Evolutionary conservation across 164 flowering plant species (phyloP).

Genomic region (Magnolia sinica): DNA sequence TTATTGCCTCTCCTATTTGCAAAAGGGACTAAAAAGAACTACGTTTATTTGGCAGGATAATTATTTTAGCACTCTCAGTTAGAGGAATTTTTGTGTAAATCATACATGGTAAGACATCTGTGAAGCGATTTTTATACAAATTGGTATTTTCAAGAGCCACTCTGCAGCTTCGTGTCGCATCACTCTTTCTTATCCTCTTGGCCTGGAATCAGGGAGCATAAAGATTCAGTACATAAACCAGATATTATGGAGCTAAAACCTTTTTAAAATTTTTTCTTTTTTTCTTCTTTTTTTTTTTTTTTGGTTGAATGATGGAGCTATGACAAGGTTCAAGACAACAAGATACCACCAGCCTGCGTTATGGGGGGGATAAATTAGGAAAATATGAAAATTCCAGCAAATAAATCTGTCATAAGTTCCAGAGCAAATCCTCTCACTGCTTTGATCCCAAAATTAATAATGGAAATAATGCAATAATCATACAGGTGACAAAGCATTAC

Average conservation of each 20-base stretch:
- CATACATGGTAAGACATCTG: constrained; percentile 75
- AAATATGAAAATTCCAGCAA: background rate
- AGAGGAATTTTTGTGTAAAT: background rate
- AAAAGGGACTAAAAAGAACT: background rate
- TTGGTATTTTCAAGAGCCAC: constrained; percentile 62
- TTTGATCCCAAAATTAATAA: background rate
- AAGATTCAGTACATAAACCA: background rate
- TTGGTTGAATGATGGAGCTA: too few species aligned
- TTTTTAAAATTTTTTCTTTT: too few species aligned
- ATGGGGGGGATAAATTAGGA: background rate
- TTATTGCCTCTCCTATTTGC: background rate
- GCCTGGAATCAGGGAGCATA: constrained; percentile 33
- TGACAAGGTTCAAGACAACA: too few species aligned
- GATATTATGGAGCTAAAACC: too few species aligned
- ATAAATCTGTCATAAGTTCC: too few species aligned
- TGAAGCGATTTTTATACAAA: constrained; percentile 65
- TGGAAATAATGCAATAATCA: background rate
- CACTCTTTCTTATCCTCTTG: constrained; percentile 43
- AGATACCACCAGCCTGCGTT: background rate
- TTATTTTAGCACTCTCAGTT: background rate
- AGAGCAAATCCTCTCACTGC: background rate
- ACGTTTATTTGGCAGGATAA: background rate
- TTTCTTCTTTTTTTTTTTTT: too few species aligned
- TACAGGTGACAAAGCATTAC: background rate
- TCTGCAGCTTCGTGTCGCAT: constrained; percentile 45